Evolutionary conservation across 352 stramenopile species (phyloP), one percentile per base, ranked within the genome.

Genomic region (Phytopythium vexans): DNA sequence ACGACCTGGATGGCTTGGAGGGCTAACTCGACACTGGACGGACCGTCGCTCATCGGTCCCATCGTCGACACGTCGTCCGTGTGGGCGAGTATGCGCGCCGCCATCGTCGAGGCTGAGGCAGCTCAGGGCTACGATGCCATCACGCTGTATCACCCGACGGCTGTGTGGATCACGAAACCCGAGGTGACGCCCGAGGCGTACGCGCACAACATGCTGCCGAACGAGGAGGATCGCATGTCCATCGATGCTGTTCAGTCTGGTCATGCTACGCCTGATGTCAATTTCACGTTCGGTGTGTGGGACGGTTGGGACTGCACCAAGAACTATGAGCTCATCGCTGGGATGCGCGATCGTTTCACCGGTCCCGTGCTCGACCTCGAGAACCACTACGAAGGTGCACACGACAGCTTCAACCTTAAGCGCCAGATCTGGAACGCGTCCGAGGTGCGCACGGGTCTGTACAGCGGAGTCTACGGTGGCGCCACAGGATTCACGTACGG

Each of bases 291-390:
- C 49, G n/a, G n/a, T n/a, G n/a, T n/a, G n/a, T n/a, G n/a, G n/a
- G 21, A 35, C 15, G 39, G 34, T 1, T 52, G 50, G 36, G 49
- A 63, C 34, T 52, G 49, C 36, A 63, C 42, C 37, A 58, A 63
- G 37, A 59, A 59, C 51, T 64, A 64, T 51, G 56, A 64, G 14
- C 15, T 54, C 36, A 64, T 64, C 15, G 44, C 49, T 1, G 15
- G n/a, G 3, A 64, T 58, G 56, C 15, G 42, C 0, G 56, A 64
- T 12, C 33, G n/a, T n/a, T n/a, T n/a, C n/a, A n/a, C n/a, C n/a
- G n/a, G n/a, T n/a, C n/a, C n/a, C n/a, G n/a, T n/a, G n/a, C n/a
- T n/a, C n/a, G n/a, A n/a, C n/a, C n/a, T n/a, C n/a, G n/a, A n/a
- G n/a, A n/a, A n/a, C n/a, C n/a, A n/a, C n/a, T n/a, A n/a, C n/a